A percentile compares a stretch with the other conserved stretches of the same genome.
Evolutionary conservation across 2,329 filamentous ascomycete genomes (phyloP).

Genomic region (Fusarium brachygibbosum): DNA sequence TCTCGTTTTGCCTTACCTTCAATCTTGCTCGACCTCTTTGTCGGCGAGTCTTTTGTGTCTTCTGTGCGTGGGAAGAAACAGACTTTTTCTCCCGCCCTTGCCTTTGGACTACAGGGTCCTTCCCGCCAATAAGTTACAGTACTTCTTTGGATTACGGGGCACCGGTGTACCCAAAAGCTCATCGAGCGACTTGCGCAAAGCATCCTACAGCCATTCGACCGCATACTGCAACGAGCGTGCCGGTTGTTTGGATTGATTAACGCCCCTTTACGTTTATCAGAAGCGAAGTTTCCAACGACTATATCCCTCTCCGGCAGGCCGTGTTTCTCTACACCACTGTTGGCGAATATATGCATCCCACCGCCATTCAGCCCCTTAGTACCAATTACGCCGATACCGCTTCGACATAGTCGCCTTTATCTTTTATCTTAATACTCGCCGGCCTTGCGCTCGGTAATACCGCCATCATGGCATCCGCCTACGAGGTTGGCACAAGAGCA

Average conservation of each 20-base stretch:
- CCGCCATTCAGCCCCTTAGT: constrained; percentile 44
- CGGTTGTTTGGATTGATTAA: constrained; percentile 33
- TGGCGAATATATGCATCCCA: constrained; percentile 51
- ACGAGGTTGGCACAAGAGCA: constrained; percentile 95
- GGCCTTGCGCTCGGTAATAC: constrained; percentile 47
- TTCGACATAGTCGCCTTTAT: constrained; percentile 42
- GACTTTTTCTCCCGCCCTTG: constrained; percentile 32
- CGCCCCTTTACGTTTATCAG: constrained; percentile 22
- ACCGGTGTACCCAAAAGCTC: constrained; percentile 36
- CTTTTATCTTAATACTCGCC: constrained; percentile 29
- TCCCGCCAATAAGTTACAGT: constrained; percentile 7
- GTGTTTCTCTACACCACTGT: constrained; percentile 34
- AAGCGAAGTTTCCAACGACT: constrained; percentile 26
- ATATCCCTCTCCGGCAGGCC: constrained; percentile 35
- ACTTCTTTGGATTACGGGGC: constrained; percentile 38
- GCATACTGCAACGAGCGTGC: constrained; percentile 22
- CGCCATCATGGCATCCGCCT: constrained; percentile 86
- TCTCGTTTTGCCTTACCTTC: constrained; percentile 41
- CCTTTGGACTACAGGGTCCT: constrained; percentile 29
- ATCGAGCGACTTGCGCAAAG: constrained; percentile 36
- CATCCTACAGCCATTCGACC: constrained; percentile 30
- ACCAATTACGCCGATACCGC: constrained; percentile 39
- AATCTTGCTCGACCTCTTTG: constrained; percentile 46
- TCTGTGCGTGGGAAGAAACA: constrained; percentile 29
- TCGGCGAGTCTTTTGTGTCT: constrained; percentile 38